phyloP scores from a whole-genome alignment of 306 rosid genomes.

The Rubus parviflorus region DNA sequence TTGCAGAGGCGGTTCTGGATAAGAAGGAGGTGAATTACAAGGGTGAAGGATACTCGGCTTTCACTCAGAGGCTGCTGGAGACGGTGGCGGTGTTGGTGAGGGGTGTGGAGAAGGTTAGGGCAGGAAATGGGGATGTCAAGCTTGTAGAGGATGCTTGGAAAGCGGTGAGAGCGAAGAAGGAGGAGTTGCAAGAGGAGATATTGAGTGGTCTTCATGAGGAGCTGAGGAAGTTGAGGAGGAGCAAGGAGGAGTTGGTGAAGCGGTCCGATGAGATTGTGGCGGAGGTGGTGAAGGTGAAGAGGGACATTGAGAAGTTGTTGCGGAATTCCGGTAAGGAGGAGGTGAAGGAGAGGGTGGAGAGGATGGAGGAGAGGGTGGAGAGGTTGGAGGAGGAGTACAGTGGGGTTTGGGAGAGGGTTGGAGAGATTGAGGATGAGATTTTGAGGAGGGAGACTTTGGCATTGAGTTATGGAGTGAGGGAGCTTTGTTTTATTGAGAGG shows the following conservation, averaged over 20 bases:
- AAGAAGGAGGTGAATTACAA: conserved; percentile 28
- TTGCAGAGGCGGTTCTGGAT: conserved; percentile 15
- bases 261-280: conserved; percentile 44
- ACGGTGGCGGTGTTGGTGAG: conserved; percentile 46
- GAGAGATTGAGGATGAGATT: conserved; percentile 59
- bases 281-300: conserved; percentile 40
- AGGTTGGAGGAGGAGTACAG: conserved; percentile 59
- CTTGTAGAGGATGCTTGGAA: conserved; percentile 46
- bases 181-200: conserved; percentile 46
- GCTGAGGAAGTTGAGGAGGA: conserved; percentile 47
- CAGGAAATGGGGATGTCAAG: conserved; percentile 42
- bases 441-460: conserved; percentile 63
- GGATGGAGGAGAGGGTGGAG: conserved; percentile 46
- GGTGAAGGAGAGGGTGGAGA: conserved; percentile 39
- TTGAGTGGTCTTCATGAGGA: conserved; percentile 45
- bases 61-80: conserved; percentile 53
- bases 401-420: conserved; percentile 52
- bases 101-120: conserved; percentile 54
- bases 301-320: conserved; percentile 40
- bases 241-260: conserved; percentile 35
- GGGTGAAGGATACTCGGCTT: conserved; percentile 49
- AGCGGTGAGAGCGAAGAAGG: conserved; percentile 61
- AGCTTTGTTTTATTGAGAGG: conserved; percentile 73
- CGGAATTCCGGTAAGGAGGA: conserved; percentile 28
- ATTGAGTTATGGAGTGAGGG: conserved; percentile 75